Conservation (phyloP, 192 early-diverging fungal species). For the Coemansia sp. region DNA sequence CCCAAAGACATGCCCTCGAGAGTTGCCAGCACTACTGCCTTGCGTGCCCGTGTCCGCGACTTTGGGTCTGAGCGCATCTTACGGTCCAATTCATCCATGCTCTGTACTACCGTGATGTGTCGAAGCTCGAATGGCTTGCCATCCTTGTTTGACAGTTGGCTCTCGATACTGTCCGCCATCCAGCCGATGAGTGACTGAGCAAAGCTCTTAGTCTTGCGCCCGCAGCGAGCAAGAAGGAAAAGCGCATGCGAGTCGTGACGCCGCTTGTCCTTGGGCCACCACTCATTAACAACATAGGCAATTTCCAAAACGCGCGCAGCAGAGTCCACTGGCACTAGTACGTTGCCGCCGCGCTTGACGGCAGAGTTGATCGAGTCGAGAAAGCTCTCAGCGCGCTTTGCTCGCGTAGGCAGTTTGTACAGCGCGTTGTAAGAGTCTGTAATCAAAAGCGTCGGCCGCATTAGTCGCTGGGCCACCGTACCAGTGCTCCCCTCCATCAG, state of each 20-base stretch:
- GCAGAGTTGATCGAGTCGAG: conserved; percentile 59
- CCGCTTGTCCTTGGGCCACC: conserved; percentile 64
- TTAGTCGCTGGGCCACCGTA: conserved; percentile 63
- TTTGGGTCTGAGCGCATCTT: conserved; percentile 20
- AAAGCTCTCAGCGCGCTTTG: conserved; percentile 72
- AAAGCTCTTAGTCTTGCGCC: conserved; percentile 72
- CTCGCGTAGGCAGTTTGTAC: conserved; percentile 65
- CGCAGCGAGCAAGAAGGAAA: conserved; percentile 75
- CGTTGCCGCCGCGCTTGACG: conserved; percentile 67
- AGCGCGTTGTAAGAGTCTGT: conserved; percentile 84
- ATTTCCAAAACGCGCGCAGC: conserved; percentile 89
- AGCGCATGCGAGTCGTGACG: conserved; percentile 64
- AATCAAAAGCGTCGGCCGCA: conserved; percentile 85
- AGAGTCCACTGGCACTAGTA: conserved; percentile 87
- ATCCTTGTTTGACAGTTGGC: conserved; percentile 67
- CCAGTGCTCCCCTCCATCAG: conserved; percentile 56
- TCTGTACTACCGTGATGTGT: conserved; percentile 66
- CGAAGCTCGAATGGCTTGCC: conserved; percentile 91
- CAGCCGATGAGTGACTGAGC: conserved; percentile 93
- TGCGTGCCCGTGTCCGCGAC: conserved; percentile 62
- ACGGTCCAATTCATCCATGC: conserved; percentile 52
- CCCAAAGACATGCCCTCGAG: conserved; percentile 78
- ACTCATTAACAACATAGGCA: conserved; percentile 81
- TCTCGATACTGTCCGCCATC: conserved; percentile 84
- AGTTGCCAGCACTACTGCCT: conserved; percentile 83